These are phyloP conservation scores for Cephalotrichum gorgonifer DNA, from an alignment of 2,329 filamentous ascomycete species.

Conservation along the genomic window DNA sequence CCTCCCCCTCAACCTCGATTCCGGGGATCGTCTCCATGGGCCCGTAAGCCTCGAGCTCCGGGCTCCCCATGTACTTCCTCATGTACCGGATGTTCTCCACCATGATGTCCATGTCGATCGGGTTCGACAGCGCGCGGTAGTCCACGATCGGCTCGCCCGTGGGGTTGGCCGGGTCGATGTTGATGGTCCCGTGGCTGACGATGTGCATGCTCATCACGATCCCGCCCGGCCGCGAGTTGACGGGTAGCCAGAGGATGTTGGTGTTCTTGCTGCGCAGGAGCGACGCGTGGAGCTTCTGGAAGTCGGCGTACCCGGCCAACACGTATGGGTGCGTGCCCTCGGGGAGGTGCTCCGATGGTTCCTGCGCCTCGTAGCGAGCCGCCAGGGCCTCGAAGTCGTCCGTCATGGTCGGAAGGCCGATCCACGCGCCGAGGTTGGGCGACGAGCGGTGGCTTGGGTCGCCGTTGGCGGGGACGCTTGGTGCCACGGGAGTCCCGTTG, in stretches of 20 bases:
- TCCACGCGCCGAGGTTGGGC: slow-evolving; percentile 13
- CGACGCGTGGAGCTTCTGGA: slow-evolving; percentile 11
- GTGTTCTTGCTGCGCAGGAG: slow-evolving; percentile 10
- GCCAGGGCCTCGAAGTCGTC: slow-evolving; percentile 11
- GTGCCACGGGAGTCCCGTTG: slow-evolving; percentile 1
- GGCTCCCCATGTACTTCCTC: slow-evolving; percentile 7
- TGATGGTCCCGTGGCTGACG: slow-evolving; percentile 18
- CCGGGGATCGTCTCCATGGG: slow-evolving; percentile 7
- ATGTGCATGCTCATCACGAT: slow-evolving; percentile 10
- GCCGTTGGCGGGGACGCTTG: slow-evolving; percentile 3
- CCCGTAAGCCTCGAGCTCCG: slow-evolving; percentile 3
- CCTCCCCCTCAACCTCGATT: slow-evolving; percentile 7
- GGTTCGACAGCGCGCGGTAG: slow-evolving; percentile 16
- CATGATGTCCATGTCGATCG: slow-evolving; percentile 16
- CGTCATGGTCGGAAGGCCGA: slow-evolving; percentile 13
- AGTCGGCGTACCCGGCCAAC: slow-evolving; percentile 12
- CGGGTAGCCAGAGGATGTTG: slow-evolving; percentile 11
- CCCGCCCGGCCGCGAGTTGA: slow-evolving; percentile 3
- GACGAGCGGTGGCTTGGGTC: slow-evolving; percentile 2
- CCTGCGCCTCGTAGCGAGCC: slow-evolving; percentile 12
- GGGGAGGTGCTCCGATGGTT: slow-evolving; percentile 11
- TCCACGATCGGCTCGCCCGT: slow-evolving; percentile 16
- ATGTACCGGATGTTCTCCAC: slow-evolving; percentile 16
- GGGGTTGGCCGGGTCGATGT: slow-evolving; percentile 19
- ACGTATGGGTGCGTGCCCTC: slow-evolving; percentile 9